Evolutionary conservation across 768 basidiomycete genomes (phyloP), one percentile per base, ranked within the genome.

Genomic region (Cystoderma amianthinum): DNA sequence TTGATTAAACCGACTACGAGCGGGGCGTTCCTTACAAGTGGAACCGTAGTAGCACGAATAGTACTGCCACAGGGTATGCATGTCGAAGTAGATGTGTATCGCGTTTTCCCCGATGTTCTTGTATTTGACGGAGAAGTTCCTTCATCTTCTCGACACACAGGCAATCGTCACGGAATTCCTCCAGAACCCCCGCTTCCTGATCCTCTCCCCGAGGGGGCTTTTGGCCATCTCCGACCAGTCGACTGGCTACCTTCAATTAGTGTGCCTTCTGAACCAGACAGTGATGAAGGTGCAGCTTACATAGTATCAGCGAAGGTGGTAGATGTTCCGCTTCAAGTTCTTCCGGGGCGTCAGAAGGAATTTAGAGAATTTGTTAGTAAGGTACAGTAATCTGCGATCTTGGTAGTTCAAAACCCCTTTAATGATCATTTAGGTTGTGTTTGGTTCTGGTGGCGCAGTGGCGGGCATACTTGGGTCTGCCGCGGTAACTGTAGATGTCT

Each of bases 281-380:
- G 65, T 38, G 71, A 61, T 12, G 72, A 74, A 15, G 83, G 80
- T 3, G 66, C 75, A 1, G 62, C 68, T 3, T 79, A 80, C 47
- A 61, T 63, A 0, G 75, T 92, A 9, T 69, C 72, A 0, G 85
- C 89, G 5, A 69, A 70, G 48, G 72, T 91, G 36, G 67, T 72
- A 2, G 83, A 90, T 49, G 80, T 87, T 9, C 86, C 88, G 10
- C 61, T 92, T 21, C 64, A 87, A 43, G 83, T 91, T 7, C 64
- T 92, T 0, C 85, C 87, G 0, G 86, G 88, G 4, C 72, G 89
- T 32, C 74, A 88, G 57, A 77, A 71, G 46, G 75, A 84, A 51
- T 89, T 92, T 47, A 78, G 82, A 45, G 67, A 70, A 41, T 92
- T 92, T 45, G 76, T 91, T 12, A 62, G 71, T 48, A 91, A 92